Evolutionary conservation across 768 basidiomycete species (phyloP), one percentile per base, ranked within the genome.

Genomic region (Tricholoma bakamatsutake): DNA sequence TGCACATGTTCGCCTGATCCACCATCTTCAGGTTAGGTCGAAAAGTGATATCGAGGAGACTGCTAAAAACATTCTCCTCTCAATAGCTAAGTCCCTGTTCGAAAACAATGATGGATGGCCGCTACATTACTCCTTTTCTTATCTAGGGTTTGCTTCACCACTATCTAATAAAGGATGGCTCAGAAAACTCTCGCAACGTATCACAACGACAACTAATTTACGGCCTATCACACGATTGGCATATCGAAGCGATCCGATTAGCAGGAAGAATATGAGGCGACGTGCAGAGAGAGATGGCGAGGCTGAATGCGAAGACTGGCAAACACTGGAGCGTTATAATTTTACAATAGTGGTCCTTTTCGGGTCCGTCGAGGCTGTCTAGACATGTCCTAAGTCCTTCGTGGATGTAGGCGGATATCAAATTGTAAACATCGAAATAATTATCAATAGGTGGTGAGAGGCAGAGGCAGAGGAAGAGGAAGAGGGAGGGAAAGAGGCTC

Each of bases 81-180:
- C 15, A 15, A 39, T 30, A 53, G 56, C 56, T 48, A 53, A 57
- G 46, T 57, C 34, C 12, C 37, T 57, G 10, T 53, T 57, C 46
- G 13, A 13, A 28, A 46, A 48, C 21, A 15, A 48, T 13, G 8
- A 12, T 21, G 13, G 8, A 17, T 57, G 56, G 56, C 56, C 45
- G 13, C 56, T 57, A 24, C 35, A 53, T 35, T 39, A 27, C 8
- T 37, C 50, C 12, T 27, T 43, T 21, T 52, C 17, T 8, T 57
- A 48, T 31, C 43, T 57, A 49, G 51, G 56, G n/a, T 24, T 24
- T 9, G 53, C 24, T 15, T 33, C 24, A 35, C 39, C 37, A 42
- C 12, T 33, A 47, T 39, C 28, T 39, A 21, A 27, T 18, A 37
- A 7, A 24, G 17, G n/a, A 31, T 2, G 50, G 18, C 8, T 39